Evolutionary conservation across 352 stramenopile genomes (phyloP), one percentile per base, ranked within the genome.

Genomic region (Blastocystis sp.): DNA sequence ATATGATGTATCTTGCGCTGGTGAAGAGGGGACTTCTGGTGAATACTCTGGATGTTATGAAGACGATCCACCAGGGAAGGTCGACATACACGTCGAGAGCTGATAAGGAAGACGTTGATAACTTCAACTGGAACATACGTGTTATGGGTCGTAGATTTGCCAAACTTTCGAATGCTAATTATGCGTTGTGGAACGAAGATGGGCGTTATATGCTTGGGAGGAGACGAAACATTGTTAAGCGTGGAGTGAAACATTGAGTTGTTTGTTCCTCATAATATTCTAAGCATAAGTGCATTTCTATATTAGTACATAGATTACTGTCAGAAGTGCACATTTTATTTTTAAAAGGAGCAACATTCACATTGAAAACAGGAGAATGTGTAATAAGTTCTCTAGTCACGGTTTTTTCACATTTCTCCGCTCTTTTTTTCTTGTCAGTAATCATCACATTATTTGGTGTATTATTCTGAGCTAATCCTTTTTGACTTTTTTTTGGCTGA

Each of bases 91-190:
- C 50, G 24, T 54, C 9, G 2, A n/a, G 73, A 13, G 34, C 34
- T 1, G 43, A 62, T n/a, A 20, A n/a, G 2, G 24, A 53, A 3
- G 11, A 34, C 3, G 55, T 26, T 0, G 53, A 85, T 1, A 55
- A 85, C 26, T 85, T 53, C 50, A 85, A 85, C 47, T 85, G 73
- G 73, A 85, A 85, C 39, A 73, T 50, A 37, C 24, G 24, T 7
- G 11, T 30, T 20, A 47, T 39, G 20, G 47, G 47, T 7, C 41
- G 47, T 20, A 24, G 39, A 26, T 73, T 73, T 39, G 63, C 7
- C 13, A 41, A 34, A 0, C 30, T 73, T 26, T 9, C 18, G 9
- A 47, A 4, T 9, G 63, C 63, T 45, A 34, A 16, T 11, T 37
- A 7, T 18, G 30, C 47, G 2, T 5, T 73, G 63, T 13, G 50